Percentiles rank a stretch among this genome's conserved stretches.
Conservation (phyloP, 2,329 filamentous ascomycete genomes). For the Fusarium sp. region DNA sequence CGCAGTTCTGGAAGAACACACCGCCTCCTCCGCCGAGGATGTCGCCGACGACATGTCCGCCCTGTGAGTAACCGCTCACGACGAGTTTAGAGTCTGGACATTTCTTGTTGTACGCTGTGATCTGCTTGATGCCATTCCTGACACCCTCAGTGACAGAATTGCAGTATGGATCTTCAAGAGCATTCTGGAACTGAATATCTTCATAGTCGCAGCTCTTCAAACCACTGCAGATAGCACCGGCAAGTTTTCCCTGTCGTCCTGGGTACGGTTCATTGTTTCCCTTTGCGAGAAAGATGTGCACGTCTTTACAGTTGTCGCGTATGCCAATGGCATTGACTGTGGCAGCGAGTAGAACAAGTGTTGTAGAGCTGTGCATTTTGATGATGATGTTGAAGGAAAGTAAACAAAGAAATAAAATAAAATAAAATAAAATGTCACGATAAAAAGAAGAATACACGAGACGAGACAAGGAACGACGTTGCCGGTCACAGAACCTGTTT, state of each 20-base stretch:
- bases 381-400: not conserved
- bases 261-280: conserved; percentile 22
- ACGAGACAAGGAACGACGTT: not conserved
- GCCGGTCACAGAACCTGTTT: conserved; percentile 5
- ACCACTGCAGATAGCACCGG: conserved; percentile 1
- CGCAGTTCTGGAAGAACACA: conserved; percentile 19
- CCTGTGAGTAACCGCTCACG: conserved; percentile 20
- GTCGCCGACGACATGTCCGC: conserved; percentile 15
- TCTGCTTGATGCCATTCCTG: conserved; percentile 21
- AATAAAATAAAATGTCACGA: not conserved
- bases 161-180: conserved; percentile 6
- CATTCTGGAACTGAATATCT: conserved; percentile 17
- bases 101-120: conserved; percentile 20
- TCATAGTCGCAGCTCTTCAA: conserved; percentile 25
- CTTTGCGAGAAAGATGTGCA: conserved; percentile 21
- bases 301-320: conserved; percentile 18
- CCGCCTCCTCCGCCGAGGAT: conserved; percentile 25
- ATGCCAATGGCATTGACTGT: not conserved
- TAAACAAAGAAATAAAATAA: not conserved
- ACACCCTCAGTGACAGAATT: conserved; percentile 19
- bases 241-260: conserved; percentile 19
- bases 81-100: conserved; percentile 19
- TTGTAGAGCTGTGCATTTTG: conserved; percentile 4
- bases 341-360: not conserved
- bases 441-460: not conserved